Conservation (phyloP, 106 monocot genomes). For the Gastrodia elata region DNA sequence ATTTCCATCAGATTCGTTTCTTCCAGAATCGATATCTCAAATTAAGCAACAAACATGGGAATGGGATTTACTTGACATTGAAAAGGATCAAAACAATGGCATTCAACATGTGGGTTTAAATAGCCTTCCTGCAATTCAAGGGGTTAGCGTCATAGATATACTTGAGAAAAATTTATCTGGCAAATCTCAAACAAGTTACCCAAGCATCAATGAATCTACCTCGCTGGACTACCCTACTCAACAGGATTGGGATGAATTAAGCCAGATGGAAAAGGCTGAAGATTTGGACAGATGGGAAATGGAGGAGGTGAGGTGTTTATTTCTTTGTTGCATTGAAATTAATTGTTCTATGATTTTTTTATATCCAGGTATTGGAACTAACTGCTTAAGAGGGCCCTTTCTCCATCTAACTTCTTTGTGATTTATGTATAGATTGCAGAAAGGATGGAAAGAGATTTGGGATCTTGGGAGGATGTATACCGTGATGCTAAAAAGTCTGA, state of each 20-base stretch:
- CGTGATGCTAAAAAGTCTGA: constrained; percentile 55
- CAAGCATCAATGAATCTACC: constrained; percentile 20
- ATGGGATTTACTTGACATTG: constrained; percentile 53
- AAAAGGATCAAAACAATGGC: constrained; percentile 16
- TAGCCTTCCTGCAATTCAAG: constrained; percentile 3
- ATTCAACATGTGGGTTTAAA: constrained; percentile 7
- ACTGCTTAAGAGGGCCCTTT: neutral
- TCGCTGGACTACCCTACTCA: constrained; percentile 35
- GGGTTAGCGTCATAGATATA: constrained; percentile 35
- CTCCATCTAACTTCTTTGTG: neutral
- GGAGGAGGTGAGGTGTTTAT: constrained; percentile 50
- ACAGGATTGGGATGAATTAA: constrained; percentile 67
- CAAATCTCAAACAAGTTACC: constrained; percentile 9
- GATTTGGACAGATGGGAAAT: constrained; percentile 71
- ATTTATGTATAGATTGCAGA: constrained; percentile 52
- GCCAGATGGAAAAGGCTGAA: constrained; percentile 56
- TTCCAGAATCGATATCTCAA: constrained; percentile 41
- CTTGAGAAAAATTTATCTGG: constrained; percentile 39
- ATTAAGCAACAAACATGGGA: constrained; percentile 54
- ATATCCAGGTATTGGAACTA: neutral
- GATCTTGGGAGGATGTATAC: constrained; percentile 81
- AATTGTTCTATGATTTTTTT: constrained; percentile 3
- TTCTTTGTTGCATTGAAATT: constrained; percentile 1
- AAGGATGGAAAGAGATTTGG: constrained; percentile 54
- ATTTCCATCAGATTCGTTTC: constrained; percentile 74